Conservation (phyloP, 1,284 basidiomycete species). For the Heterobasidion parviporum region DNA sequence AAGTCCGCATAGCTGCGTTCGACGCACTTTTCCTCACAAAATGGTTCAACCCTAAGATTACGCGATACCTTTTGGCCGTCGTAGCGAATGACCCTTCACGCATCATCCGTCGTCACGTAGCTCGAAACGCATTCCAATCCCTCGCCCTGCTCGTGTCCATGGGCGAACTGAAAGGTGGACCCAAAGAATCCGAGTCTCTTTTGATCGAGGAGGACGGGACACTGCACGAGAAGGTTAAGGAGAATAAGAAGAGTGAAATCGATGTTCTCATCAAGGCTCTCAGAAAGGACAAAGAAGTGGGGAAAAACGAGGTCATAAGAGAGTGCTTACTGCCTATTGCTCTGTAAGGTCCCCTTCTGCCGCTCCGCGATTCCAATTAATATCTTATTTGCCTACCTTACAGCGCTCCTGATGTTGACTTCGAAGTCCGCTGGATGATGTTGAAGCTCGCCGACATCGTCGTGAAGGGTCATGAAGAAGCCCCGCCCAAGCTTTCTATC, state of each 20-base stretch:
- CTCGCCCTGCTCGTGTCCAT: constrained; percentile 83
- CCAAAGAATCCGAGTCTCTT: constrained; percentile 68
- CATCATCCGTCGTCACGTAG: constrained; percentile 78
- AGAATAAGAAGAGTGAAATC: constrained; percentile 73
- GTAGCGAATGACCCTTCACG: constrained; percentile 84
- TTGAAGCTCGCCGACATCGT: constrained; percentile 91
- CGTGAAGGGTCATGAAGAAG: constrained; percentile 76
- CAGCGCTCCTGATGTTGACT: constrained; percentile 69
- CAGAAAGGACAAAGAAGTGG: constrained; percentile 78
- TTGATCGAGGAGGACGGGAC: constrained; percentile 84
- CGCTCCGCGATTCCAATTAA: not conserved
- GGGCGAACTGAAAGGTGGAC: constrained; percentile 76
- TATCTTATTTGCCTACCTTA: not conserved
- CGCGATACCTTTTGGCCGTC: constrained; percentile 87
- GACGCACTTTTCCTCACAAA: constrained; percentile 90
- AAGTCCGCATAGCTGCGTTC: constrained; percentile 88
- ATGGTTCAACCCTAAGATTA: constrained; percentile 78
- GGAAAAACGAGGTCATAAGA: constrained; percentile 74
- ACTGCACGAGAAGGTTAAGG: constrained; percentile 58
- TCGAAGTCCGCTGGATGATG: constrained; percentile 85
- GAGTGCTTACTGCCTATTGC: constrained; percentile 77
- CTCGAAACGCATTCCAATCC: constrained; percentile 80
- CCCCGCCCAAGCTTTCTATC: constrained; percentile 81
- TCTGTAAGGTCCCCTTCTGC: constrained; percentile 43
- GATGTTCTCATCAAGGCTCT: constrained; percentile 77